Base-by-base conservation (phyloP, 257 asterid genomes). In the Oldenlandia corymbosa region DNA sequence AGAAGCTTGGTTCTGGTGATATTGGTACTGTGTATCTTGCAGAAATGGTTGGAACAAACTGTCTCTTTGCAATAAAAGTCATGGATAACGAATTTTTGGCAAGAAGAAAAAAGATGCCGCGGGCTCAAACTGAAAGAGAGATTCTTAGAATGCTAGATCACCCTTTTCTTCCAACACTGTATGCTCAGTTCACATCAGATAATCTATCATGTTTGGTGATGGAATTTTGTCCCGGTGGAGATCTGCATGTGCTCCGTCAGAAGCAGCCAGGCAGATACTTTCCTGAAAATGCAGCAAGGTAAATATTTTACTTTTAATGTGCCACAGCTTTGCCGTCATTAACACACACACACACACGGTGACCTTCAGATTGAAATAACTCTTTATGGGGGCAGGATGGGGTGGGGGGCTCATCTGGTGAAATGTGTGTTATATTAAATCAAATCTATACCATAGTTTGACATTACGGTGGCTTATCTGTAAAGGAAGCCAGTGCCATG, bases 191-290 rank as follows among this genome's bases (percentile, higher is more conserved):
- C 64, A 81, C 90, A 17, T 85, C 99, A 0, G 95, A 86, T 53
- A 87, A 89, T 68, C 75, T 87, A 10, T 86, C 95, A 2, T 92
- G 95, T 78, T 78, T 89, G 53, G 95, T 92, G 20, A 89, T 92
- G 99, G 99, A 89, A 78, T 89, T 87, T 66, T 92, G 99, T 75
- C 95, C 96, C 3, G 90, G 96, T 73, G 98, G 98, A 65, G 98
- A 91, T 76, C 73, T 88, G 39, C 98, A 91, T 26, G 98, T 86
- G 37, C 88, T 91, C 39, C 78, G 98, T 27, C 98, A 91, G 77
- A 86, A 81, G 80, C 96, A 88, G 73, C 89, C 88, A 8, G 86
- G 85, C 51, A 77, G 92, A 68, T 80, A 66, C 65, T 91, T 83
- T 69, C 87, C 88, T 4, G 98, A 91, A 70, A 83, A 88, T 47